Base-by-base conservation (phyloP, 2,329 filamentous ascomycete species). In the Botryotinia convoluta region DNA sequence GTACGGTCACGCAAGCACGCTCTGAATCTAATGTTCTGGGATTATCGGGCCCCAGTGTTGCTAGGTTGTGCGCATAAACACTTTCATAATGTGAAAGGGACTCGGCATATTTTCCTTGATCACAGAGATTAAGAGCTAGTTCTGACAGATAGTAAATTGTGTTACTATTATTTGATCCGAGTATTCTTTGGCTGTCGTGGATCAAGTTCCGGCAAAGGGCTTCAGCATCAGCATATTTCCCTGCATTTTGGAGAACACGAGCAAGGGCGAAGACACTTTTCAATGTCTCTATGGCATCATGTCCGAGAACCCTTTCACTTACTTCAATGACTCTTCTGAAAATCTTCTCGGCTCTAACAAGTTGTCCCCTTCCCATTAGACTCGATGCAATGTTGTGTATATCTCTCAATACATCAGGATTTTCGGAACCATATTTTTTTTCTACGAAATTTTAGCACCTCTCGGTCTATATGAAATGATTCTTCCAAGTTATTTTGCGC, bases 11-110 rank as follows among this genome's bases (percentile, higher is more conserved):
- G 26, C 9, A 71, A 16, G 3, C 0, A 10, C 1, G 0, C 35
- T 54, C 29, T 1, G 6, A 10, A 0, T 0, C 0, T 29, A 22
- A 0, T n/a, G n/a, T 44, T 4, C 0, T 1, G 4, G 45, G 29
- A 44, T 44, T n/a, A 0, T 44, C 20, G 9, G 45, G 32, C 16
- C 69, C 60, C 0, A 22, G 20, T 35, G 9, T 65, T 42, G n/a
- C 5, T 18, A 44, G 18, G 12, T 0, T 0, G 4, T 8, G 1
- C 22, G 6, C 22, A n/a, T 57, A 45, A 29, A 7, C 12, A 26
- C 9, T n/a, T 71, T 57, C 44, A 26, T n/a, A n/a, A n/a, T n/a
- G n/a, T n/a, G n/a, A n/a, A n/a, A 57, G 39, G 29, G 71, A 64
- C 48, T 69, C 51, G n/a, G 39, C 29, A 29, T 18, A 12, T n/a